Percentiles rank a stretch among this genome's conserved stretches.
Conservation (phyloP, 2,329 filamentous ascomycete genomes). For the Davidsoniella virescens region DNA sequence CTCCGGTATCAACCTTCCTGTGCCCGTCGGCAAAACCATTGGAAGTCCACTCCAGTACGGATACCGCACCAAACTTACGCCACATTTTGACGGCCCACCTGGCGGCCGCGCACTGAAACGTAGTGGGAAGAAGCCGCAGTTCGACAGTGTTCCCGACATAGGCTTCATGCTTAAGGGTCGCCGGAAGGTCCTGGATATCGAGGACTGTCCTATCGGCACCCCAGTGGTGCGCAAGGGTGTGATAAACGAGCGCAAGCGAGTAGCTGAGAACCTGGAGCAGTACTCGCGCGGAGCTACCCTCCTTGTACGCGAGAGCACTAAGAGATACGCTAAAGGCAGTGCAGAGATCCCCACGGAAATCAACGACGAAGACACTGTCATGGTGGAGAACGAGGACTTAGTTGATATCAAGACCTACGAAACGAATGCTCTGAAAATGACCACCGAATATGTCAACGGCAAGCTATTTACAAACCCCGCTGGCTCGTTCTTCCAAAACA, state of each 20-base stretch:
- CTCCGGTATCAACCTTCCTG: slow-evolving; percentile 48
- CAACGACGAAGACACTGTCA: slow-evolving; percentile 23
- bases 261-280: slow-evolving; percentile 49
- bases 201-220: slow-evolving; percentile 92
- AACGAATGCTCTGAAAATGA: slow-evolving; percentile 66
- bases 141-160: slow-evolving; percentile 56
- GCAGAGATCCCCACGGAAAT: slow-evolving; percentile 16
- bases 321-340: slow-evolving; percentile 40
- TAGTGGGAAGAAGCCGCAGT: slow-evolving; percentile 29
- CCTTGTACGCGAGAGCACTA: slow-evolving; percentile 71
- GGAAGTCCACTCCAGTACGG: slow-evolving; percentile 80
- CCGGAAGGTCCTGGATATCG: slow-evolving; percentile 72
- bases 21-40: slow-evolving; percentile 77
- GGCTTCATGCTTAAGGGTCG: slow-evolving; percentile 85
- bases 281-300: slow-evolving; percentile 78
- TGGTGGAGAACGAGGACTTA: slow-evolving; percentile 32
- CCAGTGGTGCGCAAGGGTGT: slow-evolving; percentile 68
- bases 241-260: slow-evolving; percentile 59
- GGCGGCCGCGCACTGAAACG: slow-evolving; percentile 32
- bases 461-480: slow-evolving; percentile 83
- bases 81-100: slow-evolving; percentile 76
- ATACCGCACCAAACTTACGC: slow-evolving; percentile 92
- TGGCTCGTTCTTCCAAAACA: slow-evolving; percentile 97
- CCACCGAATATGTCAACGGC: slow-evolving; percentile 74
- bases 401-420: slow-evolving; percentile 76